phyloP scores from a whole-genome alignment of 768 basidiomycete species.

The Xerocomellus amylosporus region DNA sequence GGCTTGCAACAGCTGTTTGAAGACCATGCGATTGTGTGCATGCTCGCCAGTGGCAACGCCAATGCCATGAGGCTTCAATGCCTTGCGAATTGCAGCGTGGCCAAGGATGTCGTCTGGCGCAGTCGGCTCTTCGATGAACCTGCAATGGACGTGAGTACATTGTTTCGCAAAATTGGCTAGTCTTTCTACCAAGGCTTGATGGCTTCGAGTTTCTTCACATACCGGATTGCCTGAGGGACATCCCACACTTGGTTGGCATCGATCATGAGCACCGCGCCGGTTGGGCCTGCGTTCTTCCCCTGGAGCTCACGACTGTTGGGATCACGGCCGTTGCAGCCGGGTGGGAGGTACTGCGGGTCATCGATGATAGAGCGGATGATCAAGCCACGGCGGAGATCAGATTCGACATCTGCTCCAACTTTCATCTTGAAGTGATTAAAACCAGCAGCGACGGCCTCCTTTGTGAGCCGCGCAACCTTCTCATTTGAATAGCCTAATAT shows the following conservation, averaged over 20 bases:
- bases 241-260: slow-evolving; percentile 98
- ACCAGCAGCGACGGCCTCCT: slow-evolving; percentile 78
- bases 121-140: slow-evolving; percentile 98
- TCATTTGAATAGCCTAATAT: slow-evolving; percentile 81
- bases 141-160: slow-evolving; percentile 24
- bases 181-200: slow-evolving; percentile 78
- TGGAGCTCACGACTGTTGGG: slow-evolving; percentile 59
- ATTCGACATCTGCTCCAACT: slow-evolving; percentile 79
- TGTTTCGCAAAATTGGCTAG: background rate
- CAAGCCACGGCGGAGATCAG: slow-evolving; percentile 82
- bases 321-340: slow-evolving; percentile 54
- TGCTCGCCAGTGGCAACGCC: slow-evolving; percentile 97
- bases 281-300: slow-evolving; percentile 93
- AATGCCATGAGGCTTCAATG: slow-evolving; percentile 77
- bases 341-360: slow-evolving; percentile 78
- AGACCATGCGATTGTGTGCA: slow-evolving; percentile 93
- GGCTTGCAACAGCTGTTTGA: slow-evolving; percentile 93
- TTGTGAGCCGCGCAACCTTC: slow-evolving; percentile 82
- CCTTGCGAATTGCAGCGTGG: slow-evolving; percentile 81
- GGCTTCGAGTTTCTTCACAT: slow-evolving; percentile 72
- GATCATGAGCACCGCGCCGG: slow-evolving; percentile 93
- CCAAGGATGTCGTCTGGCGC: slow-evolving; percentile 94
- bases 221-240: slow-evolving; percentile 88
- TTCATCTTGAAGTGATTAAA: slow-evolving; percentile 99
- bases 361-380: slow-evolving; percentile 96